Conservation (phyloP, 1,139 yeast species). For the Debaryomyces udenii region DNA sequence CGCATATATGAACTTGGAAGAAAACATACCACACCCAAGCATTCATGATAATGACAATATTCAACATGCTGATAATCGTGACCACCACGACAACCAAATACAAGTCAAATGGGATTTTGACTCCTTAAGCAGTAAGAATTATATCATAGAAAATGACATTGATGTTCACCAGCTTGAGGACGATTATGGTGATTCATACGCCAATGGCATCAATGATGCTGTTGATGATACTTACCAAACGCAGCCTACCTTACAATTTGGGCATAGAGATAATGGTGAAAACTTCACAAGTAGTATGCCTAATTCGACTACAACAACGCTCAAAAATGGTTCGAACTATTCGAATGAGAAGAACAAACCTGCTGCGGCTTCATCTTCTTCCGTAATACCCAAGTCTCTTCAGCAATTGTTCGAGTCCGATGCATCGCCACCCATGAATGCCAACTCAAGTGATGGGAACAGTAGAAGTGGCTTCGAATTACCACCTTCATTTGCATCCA, state of each 20-base stretch:
- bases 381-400: constrained; percentile 72
- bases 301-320: background rate
- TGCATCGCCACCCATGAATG: constrained; percentile 17
- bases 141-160: constrained; percentile 67
- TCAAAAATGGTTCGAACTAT: constrained; percentile 2
- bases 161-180: constrained; percentile 52
- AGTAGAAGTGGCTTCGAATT: constrained; percentile 18
- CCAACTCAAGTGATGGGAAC: constrained; percentile 14
- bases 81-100: constrained; percentile 35
- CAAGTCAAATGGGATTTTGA: constrained; percentile 90
- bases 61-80: constrained; percentile 18
- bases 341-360: constrained; percentile 18
- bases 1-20: constrained; percentile 40
- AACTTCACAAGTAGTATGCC: background rate
- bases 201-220: constrained; percentile 33
- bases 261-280: constrained; percentile 8
- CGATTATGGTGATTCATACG: constrained; percentile 38
- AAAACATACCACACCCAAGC: constrained; percentile 19
- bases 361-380: constrained; percentile 16
- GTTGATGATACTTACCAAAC: constrained; percentile 30
- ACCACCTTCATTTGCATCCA: constrained; percentile 18
- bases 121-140: constrained; percentile 71
- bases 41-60: constrained; percentile 19
- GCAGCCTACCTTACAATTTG: constrained; percentile 32
- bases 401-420: constrained; percentile 65